Evolutionary conservation across 768 basidiomycete species (phyloP), one percentile per base, ranked within the genome.

Genomic region (Lactarius quietus): DNA sequence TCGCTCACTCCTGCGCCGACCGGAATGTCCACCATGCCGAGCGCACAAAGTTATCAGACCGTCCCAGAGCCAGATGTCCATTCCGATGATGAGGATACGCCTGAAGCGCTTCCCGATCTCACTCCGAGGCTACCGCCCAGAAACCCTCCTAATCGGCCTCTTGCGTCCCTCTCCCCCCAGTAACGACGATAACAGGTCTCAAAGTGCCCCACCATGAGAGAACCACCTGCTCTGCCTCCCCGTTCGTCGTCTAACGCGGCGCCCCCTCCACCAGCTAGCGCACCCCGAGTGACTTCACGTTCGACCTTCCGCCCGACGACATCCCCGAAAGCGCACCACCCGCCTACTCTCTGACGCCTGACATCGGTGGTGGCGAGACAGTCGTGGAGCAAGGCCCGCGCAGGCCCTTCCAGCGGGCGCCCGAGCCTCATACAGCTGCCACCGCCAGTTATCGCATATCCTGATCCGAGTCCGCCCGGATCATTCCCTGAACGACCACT

Each of bases 311-410:
- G 1, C 33, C 66, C 36, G 66, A 69, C 29, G 67, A 69, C 12
- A 66, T 81, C 29, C 72, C 76, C 2, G 86, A 86, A n/a, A 85
- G 86, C 23, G 75, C 78, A 14, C 90, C 89, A 0, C 90, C 90
- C 0, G 84, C 89, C 0, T 92, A 92, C 70, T 89, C 89, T 0
- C 77, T 83, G 0, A 68, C 79, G 1, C 82, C 89, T 4, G 81
- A 86, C 55, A 54, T 78, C 20, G 69, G 73, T 55, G 77, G 81
- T 4, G 90, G 88, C 15, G 90, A 92, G 71, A 74, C 78, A 1
- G 84, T 87, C 0, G 65, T 91, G 3, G 84, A 89, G 61, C 75
- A 81, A 23, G 89, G 90, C 0, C 90, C 89, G 0, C 61, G 75
- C 5, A 70, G 88, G 14, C 87, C 89, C 0, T 90, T 88, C 69